Conservation (phyloP, 768 basidiomycete genomes). For the Psilocybe sp. region DNA sequence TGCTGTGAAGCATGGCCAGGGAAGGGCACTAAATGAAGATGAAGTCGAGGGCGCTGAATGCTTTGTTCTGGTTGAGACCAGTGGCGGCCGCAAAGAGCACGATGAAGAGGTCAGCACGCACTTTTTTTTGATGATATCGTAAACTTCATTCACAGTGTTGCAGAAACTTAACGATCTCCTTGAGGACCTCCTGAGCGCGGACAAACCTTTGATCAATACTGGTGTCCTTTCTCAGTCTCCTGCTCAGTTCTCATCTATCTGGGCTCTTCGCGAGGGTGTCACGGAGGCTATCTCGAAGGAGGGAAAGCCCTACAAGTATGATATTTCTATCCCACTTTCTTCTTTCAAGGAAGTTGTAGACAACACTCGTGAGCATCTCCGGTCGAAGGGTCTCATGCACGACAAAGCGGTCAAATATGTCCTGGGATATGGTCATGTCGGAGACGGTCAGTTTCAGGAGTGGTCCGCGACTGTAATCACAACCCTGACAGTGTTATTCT, state of each 20-base stretch:
- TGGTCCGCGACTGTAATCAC: neutral
- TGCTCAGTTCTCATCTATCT: conserved; percentile 84
- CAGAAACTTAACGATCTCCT: conserved; percentile 86
- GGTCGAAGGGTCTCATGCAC: conserved; percentile 64
- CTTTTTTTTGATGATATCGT: conserved; percentile 1
- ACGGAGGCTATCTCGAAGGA: conserved; percentile 92
- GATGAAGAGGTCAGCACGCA: conserved; percentile 75
- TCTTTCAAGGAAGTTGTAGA: conserved; percentile 90
- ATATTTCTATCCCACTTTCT: conserved; percentile 84
- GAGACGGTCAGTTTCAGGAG: conserved; percentile 70
- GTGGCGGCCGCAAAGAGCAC: conserved; percentile 88
- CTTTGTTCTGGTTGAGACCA: conserved; percentile 93
- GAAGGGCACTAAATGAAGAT: conserved; percentile 68
- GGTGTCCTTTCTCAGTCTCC: conserved; percentile 92
- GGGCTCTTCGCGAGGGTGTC: conserved; percentile 89
- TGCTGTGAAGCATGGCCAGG: conserved; percentile 80
- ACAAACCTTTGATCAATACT: conserved; percentile 76
- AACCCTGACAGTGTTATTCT: neutral
- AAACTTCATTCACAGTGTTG: neutral
- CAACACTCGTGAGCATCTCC: conserved; percentile 67
- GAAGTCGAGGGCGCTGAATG: conserved; percentile 79
- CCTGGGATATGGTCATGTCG: conserved; percentile 94
- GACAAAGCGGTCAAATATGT: conserved; percentile 80
- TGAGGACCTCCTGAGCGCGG: conserved; percentile 71
- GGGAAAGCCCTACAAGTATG: conserved; percentile 97